Conservation (phyloP, 306 rosid species). For the Quercus wislizeni region DNA sequence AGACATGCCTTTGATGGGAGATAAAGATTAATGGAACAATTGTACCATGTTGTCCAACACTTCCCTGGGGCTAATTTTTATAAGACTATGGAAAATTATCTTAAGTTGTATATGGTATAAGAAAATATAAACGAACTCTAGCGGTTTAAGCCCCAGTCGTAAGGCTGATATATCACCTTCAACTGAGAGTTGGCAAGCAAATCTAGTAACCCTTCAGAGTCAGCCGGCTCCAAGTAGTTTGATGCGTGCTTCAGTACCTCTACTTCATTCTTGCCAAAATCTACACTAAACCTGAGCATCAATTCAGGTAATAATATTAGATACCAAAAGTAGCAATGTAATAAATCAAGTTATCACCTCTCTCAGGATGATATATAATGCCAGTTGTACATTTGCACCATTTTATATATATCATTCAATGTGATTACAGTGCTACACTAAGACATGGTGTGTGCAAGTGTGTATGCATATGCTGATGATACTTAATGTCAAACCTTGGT, state of each 20-base stretch:
- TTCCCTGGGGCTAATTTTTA: conserved; percentile 10
- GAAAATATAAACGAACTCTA: conserved; percentile 26
- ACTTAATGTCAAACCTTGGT: neutral
- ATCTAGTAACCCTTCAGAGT: conserved; percentile 65
- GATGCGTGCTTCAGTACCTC: conserved; percentile 83
- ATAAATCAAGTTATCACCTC: neutral
- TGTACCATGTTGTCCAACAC: neutral
- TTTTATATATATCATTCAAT: neutral
- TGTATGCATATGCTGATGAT: neutral
- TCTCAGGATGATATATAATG: conserved; percentile 6
- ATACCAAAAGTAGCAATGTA: conserved; percentile 1
- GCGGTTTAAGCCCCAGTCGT: conserved; percentile 83
- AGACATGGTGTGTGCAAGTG: neutral
- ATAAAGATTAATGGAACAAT: neutral
- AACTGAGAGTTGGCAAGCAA: conserved; percentile 66
- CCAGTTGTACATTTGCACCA: neutral
- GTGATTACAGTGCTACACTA: neutral
- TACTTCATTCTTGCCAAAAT: conserved; percentile 81
- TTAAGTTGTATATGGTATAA: conserved; percentile 8
- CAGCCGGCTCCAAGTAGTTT: conserved; percentile 68
- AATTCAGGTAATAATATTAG: conserved; percentile 2
- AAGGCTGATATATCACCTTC: conserved; percentile 76
- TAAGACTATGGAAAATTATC: conserved; percentile 12
- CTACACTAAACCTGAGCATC: conserved; percentile 70
- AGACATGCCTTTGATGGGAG: neutral